Base-by-base conservation (phyloP, 2,329 filamentous ascomycete species). In the Aspergillus fumigatiaffinis region DNA sequence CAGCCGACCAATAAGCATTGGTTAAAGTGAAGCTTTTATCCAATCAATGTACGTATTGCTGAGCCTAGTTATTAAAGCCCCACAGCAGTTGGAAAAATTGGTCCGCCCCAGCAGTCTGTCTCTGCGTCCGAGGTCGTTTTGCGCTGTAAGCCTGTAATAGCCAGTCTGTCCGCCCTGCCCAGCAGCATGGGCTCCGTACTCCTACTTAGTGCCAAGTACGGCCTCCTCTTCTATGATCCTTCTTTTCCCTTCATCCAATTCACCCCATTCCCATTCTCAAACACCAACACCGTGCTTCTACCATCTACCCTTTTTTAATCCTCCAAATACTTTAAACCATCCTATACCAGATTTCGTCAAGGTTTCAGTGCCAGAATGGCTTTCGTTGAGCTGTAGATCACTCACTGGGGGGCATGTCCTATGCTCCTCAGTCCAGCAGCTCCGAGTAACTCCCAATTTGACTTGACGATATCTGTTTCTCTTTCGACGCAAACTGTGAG, bases 331-430 rank as follows among this genome's bases (percentile, higher is more conserved):
- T 64, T 63, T 60, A 62, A 57, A 47, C 51, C 61, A 59, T 50
- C 66, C 47, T 55, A 52, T 46, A 56, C 61, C 71, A 81, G 84
- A 85, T 87, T 88, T 87, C 82, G 87, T 89, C 87, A 86, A 89
- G 81, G 82, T 80, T 77, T 87, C 58, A 60, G 87, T 84, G 85
- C 85, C 84, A 85, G 61, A 82, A 79, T 79, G 87, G 86, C 87
- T 82, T 81, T 89, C 87, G 87, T 86, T 90, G 88, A 88, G 89
- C 90, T 93, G 88, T 95, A 92, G 92, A 91, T 84, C 79, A 84
- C 86, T 77, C 87, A 87, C 89, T 92, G 86, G 87, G 87, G 86
- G 85, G 81, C 80, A 76, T 77, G 76, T 73, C 73, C 77, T 78
- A 71, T 82, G 84, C 85, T 84, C 84, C 84, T 87, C 85, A 92